These are phyloP conservation scores for Globisporangium camurandrum DNA, from an alignment of 352 stramenopile genomes.

Conservation along the genomic window DNA sequence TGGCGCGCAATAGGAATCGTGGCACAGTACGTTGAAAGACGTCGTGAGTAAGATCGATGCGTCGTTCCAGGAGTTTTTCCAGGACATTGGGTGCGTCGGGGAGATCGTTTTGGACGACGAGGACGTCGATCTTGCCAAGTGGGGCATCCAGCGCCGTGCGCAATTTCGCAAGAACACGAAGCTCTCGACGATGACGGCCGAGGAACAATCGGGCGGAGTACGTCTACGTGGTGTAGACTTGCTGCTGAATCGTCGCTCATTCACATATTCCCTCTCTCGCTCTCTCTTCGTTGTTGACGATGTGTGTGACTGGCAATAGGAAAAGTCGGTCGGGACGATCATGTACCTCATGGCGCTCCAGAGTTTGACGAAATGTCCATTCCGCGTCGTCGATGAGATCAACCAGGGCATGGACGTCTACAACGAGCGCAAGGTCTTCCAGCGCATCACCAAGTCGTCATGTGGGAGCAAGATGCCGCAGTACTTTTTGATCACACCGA, in stretches of 20 bases:
- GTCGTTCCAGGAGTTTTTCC: slow-evolving; percentile 82
- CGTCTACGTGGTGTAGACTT: slow-evolving; percentile 13
- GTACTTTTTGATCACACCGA: slow-evolving; percentile 87
- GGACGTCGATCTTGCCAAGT: slow-evolving; percentile 79
- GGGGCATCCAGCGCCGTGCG: slow-evolving; percentile 77
- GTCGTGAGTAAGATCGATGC: slow-evolving; percentile 75
- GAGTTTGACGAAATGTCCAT: slow-evolving; percentile 80
- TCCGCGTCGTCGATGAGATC: slow-evolving; percentile 86
- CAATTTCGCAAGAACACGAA: slow-evolving; percentile 84
- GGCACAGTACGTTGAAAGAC: slow-evolving; percentile 56
- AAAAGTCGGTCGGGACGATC: slow-evolving; percentile 88
- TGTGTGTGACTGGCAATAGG: slow-evolving; percentile 22
- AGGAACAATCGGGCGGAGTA: slow-evolving; percentile 84
- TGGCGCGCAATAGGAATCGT: slow-evolving; percentile 32
- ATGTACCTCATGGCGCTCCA: slow-evolving; percentile 89
- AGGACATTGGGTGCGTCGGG: slow-evolving; percentile 80
- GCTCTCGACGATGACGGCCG: slow-evolving; percentile 76
- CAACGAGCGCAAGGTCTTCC: slow-evolving; percentile 87
- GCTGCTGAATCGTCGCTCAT: too few relatives aligned
- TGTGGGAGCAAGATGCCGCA: slow-evolving; percentile 82
- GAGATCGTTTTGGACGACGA: slow-evolving; percentile 77
- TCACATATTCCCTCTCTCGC: too few relatives aligned
- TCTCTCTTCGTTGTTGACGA: not conserved
- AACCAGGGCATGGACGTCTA: slow-evolving; percentile 89
- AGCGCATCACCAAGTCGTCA: slow-evolving; percentile 82